phyloP scores from a whole-genome alignment of 2,329 filamentous ascomycete species.

The Pestalotiopsis sp. region DNA sequence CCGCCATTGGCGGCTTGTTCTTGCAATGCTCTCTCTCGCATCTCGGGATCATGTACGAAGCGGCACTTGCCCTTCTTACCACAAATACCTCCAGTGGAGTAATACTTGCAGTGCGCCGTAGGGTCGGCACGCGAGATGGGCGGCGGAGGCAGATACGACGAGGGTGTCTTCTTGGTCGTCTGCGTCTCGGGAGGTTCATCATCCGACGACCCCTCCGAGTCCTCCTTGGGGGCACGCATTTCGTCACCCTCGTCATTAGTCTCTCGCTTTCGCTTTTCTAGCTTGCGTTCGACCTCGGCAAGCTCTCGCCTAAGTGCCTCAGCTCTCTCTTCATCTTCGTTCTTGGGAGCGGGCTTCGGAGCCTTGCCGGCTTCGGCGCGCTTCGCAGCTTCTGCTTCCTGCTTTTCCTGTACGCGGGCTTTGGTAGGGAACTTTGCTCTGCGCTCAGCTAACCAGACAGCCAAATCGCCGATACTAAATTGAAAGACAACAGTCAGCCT shows the following conservation, averaged over 20 bases:
- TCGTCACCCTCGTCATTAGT: constrained; percentile 70
- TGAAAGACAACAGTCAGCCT: constrained; percentile 14
- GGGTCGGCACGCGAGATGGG: constrained; percentile 60
- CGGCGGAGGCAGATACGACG: constrained; percentile 43
- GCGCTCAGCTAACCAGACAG: constrained; percentile 80
- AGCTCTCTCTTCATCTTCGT: constrained; percentile 57
- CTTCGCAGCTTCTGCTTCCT: constrained; percentile 51
- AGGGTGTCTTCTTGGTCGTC: constrained; percentile 48
- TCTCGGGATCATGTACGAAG: constrained; percentile 68
- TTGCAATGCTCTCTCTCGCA: constrained; percentile 64
- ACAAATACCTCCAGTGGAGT: constrained; percentile 68
- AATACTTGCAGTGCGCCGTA: constrained; percentile 71
- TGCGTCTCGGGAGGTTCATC: constrained; percentile 58
- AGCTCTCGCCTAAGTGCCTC: constrained; percentile 67
- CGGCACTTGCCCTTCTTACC: constrained; percentile 77
- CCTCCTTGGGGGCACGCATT: constrained; percentile 52
- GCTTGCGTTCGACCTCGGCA: constrained; percentile 70
- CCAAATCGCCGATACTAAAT: constrained; percentile 67
- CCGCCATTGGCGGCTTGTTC: constrained; percentile 68
- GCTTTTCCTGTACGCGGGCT: constrained; percentile 67
- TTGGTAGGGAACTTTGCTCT: constrained; percentile 80
- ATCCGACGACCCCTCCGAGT: constrained; percentile 55
- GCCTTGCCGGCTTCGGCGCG: constrained; percentile 65
- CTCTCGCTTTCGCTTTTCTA: constrained; percentile 67
- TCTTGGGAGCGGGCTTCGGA: constrained; percentile 52